A percentile compares a stretch with the other conserved stretches of the same genome.
Conservation (phyloP, 2,329 filamentous ascomycete species). For the Aspergillus sp. region DNA sequence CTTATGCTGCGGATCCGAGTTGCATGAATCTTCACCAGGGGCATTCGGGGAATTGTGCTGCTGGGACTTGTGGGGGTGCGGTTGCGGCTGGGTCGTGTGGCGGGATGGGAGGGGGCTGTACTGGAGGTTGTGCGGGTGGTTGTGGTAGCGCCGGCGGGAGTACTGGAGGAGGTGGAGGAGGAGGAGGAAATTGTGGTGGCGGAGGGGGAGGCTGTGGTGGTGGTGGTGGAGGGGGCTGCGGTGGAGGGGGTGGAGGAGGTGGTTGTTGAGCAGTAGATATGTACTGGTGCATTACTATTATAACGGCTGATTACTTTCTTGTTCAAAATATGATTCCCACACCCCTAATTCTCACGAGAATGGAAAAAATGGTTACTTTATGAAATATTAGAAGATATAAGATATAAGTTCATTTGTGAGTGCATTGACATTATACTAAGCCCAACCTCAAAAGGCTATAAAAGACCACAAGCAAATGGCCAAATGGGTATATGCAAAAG, state of each 20-base stretch:
- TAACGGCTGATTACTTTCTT: neutral
- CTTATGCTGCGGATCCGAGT: constrained; percentile 47
- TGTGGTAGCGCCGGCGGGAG: constrained; percentile 49
- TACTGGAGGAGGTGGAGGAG: constrained; percentile 31
- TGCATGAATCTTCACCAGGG: constrained; percentile 45
- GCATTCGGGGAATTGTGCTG: constrained; percentile 48
- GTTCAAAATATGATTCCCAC: neutral
- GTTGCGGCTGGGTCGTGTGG: constrained; percentile 46
- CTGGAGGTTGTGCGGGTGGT: constrained; percentile 37
- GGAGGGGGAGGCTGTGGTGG: constrained; percentile 14
- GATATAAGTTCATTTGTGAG: neutral
- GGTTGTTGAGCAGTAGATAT: neutral
- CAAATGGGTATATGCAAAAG: constrained; percentile 3
- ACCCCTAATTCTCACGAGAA: neutral
- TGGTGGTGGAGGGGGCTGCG: constrained; percentile 10
- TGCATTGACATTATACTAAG: neutral
- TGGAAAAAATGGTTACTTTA: neutral
- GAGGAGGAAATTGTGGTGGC: constrained; percentile 12
- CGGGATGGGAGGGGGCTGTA: constrained; percentile 35
- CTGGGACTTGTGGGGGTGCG: constrained; percentile 45
- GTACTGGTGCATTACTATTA: neutral
- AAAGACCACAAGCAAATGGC: neutral
- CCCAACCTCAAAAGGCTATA: neutral
- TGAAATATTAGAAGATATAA: neutral
- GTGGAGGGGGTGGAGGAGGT: neutral